phyloP scores from a whole-genome alignment of 2,329 filamentous ascomycete genomes.

The Atkinsonella texensis region DNA sequence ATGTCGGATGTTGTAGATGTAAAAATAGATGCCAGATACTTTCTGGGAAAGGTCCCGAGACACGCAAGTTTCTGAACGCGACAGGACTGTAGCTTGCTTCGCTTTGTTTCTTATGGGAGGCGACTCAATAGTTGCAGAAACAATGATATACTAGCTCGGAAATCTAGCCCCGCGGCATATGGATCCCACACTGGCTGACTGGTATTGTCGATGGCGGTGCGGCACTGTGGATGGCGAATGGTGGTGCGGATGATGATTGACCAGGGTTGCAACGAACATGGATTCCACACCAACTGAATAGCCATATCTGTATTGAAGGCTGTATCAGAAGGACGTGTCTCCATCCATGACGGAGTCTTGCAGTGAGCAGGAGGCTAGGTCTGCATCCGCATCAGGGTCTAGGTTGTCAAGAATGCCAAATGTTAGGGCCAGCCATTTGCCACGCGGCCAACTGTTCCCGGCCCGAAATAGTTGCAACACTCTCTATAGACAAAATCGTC shows the following conservation, averaged over 20 bases:
- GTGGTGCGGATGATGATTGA: constrained; percentile 5
- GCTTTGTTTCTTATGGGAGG: neutral
- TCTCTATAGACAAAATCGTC: neutral
- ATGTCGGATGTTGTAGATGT: neutral
- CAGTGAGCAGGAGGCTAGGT: constrained; percentile 7
- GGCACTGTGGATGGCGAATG: constrained; percentile 5
- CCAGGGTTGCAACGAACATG: constrained; percentile 8
- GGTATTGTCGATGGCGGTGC: constrained; percentile 7
- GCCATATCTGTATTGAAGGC: neutral
- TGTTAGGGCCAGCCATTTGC: neutral
- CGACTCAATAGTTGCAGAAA: neutral
- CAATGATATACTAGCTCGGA: neutral
- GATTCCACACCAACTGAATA: constrained; percentile 3
- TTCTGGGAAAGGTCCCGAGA: neutral
- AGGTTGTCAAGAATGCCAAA: neutral
- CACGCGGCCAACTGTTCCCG: neutral
- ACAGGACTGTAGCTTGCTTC: neutral
- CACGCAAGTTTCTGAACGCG: neutral
- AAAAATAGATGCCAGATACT: neutral
- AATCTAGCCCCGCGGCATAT: constrained; percentile 1
- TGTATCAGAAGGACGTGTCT: neutral
- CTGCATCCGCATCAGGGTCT: neutral
- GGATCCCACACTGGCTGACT: constrained; percentile 3
- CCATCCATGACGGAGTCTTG: constrained; percentile 11
- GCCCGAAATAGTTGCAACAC: neutral